phyloP scores from a whole-genome alignment of 805 yeast species.

The Saturnispora hagleri region DNA sequence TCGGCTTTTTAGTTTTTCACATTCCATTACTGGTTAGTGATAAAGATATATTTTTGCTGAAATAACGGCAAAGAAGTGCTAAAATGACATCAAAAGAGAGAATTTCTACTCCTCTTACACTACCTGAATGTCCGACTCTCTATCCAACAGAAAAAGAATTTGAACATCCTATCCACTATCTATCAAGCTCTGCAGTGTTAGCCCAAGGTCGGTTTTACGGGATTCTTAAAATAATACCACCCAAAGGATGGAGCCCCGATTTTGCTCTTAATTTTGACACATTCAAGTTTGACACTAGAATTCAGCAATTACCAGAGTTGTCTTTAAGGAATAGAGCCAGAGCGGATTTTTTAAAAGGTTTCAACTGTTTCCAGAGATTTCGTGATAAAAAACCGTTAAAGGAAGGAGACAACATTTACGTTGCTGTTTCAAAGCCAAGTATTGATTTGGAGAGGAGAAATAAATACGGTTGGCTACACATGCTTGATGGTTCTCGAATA shows the following conservation, averaged over 20 bases:
- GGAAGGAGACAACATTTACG: constrained; percentile 8
- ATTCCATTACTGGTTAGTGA: background rate
- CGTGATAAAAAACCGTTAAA: constrained; percentile 17
- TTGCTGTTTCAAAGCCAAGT: constrained; percentile 9
- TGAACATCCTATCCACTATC: constrained; percentile 39
- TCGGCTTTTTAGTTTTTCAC: background rate
- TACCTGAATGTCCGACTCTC: constrained; percentile 6
- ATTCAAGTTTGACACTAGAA: constrained; percentile 60
- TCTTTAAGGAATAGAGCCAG: constrained; percentile 56
- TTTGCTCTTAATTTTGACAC: constrained; percentile 41
- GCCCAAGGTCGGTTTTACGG: constrained; percentile 40
- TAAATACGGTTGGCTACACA: constrained; percentile 12
- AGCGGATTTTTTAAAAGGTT: constrained; percentile 49
- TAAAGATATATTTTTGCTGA: background rate
- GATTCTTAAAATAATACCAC: constrained; percentile 45
- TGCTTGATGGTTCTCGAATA: constrained; percentile 14
- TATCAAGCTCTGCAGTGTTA: constrained; percentile 33
- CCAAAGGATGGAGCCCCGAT: constrained; percentile 44
- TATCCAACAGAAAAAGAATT: constrained; percentile 37
- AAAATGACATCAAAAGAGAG: background rate
- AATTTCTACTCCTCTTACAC: background rate
- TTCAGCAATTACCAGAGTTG: constrained; percentile 59
- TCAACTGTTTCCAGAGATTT: constrained; percentile 49
- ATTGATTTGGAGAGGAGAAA: constrained; percentile 1
- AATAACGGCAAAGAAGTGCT: too few relatives aligned